Evolutionary conservation across 768 basidiomycete species (phyloP).

Genomic region (Boletus patriciae): DNA sequence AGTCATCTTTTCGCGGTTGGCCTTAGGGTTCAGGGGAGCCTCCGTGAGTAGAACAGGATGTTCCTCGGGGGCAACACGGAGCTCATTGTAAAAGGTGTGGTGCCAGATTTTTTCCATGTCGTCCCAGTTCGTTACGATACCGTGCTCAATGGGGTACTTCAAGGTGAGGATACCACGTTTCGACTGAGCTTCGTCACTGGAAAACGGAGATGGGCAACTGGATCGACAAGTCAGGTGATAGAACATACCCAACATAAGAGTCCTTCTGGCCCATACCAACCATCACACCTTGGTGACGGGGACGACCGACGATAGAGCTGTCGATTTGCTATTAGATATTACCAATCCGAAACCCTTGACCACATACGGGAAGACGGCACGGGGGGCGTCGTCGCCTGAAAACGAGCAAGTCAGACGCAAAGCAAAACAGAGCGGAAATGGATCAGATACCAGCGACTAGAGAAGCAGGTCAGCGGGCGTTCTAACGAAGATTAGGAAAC

Average conservation of each 20-base stretch:
- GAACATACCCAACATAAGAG: slow-evolving; percentile 83
- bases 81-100: slow-evolving; percentile 90
- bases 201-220: slow-evolving; percentile 9
- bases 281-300: slow-evolving; percentile 94
- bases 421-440: neutral
- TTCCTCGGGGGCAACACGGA: slow-evolving; percentile 76
- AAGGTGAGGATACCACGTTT: slow-evolving; percentile 94
- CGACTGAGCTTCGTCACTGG: slow-evolving; percentile 86
- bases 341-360: slow-evolving; percentile 6
- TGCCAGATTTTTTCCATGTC: slow-evolving; percentile 99
- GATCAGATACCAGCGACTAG: slow-evolving; percentile 60
- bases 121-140: slow-evolving; percentile 97
- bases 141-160: slow-evolving; percentile 93
- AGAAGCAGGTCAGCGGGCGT: slow-evolving; percentile 22
- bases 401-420: slow-evolving; percentile 15
- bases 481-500: slow-evolving; percentile 9
- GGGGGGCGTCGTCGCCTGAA: slow-evolving; percentile 83
- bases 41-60: slow-evolving; percentile 73
- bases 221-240: slow-evolving; percentile 7
- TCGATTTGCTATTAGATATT: slow-evolving; percentile 12
- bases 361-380: slow-evolving; percentile 93
- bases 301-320: slow-evolving; percentile 92
- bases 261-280: slow-evolving; percentile 97
- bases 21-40: slow-evolving; percentile 72
- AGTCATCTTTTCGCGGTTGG: slow-evolving; percentile 74